phyloP scores from a whole-genome alignment of 257 asterid species.

The Penstemon newberryi region DNA sequence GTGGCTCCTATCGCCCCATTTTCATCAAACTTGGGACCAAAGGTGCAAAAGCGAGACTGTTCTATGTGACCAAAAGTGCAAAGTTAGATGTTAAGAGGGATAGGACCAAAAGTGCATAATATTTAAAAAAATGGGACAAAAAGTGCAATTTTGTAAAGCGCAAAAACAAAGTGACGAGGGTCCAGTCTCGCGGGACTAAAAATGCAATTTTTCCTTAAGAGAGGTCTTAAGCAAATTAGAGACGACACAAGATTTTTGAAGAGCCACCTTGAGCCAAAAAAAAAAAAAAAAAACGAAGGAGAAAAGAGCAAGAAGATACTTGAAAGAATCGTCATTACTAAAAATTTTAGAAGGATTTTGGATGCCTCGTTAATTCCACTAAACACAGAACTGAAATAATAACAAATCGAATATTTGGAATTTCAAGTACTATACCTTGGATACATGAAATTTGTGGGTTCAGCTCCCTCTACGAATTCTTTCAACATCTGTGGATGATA shows the following conservation, averaged over 20 bases:
- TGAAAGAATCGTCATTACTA: background rate
- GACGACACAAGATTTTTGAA: background rate
- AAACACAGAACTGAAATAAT: background rate
- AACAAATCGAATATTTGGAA: background rate
- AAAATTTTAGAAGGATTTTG: background rate
- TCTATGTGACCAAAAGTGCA: no score
- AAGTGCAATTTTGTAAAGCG: no score
- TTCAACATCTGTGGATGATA: conserved; percentile 97
- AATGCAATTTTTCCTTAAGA: background rate
- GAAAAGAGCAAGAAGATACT: background rate
- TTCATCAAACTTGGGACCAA: no score
- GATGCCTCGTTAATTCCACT: background rate
- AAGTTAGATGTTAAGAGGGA: no score
- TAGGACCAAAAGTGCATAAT: no score
- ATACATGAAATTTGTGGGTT: conserved; percentile 94
- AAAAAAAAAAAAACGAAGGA: background rate
- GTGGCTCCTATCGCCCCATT: no score
- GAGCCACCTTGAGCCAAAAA: background rate
- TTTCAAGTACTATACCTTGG: conserved; percentile 61
- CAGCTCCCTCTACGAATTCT: conserved; percentile 80
- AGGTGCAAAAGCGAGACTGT: no score
- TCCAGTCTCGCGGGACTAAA: no score
- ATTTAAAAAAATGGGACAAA: no score
- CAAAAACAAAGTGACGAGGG: no score
- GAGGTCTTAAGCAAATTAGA: background rate